A percentile compares a stretch with the other conserved stretches of the same genome.
Evolutionary conservation across 2,329 filamentous ascomycete genomes (phyloP).

Genomic region (Trichoderma sp.): DNA sequence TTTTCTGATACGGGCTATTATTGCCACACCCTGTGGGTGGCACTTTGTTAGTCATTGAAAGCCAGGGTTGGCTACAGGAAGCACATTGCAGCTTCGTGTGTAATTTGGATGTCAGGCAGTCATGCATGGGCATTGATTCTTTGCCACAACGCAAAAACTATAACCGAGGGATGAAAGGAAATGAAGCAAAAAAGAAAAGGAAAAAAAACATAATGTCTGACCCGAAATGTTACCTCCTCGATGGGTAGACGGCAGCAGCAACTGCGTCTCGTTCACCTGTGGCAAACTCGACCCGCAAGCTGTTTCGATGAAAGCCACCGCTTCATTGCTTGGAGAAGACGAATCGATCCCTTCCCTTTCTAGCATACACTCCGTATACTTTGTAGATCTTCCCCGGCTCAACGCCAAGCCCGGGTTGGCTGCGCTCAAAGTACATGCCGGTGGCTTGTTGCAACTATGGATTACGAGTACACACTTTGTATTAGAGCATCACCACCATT

Average conservation of each 20-base stretch:
- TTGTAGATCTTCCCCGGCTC: conserved; percentile 1
- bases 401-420: not conserved
- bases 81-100: not conserved
- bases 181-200: not conserved
- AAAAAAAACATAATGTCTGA: not conserved
- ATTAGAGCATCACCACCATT: not conserved
- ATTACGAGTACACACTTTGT: not conserved
- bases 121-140: not conserved
- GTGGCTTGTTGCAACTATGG: not conserved
- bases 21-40: not conserved
- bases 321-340: not conserved
- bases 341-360: conserved; percentile 6
- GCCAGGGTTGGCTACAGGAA: not conserved
- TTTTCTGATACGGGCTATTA: not conserved
- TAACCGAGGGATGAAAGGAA: not conserved
- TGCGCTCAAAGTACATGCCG: not conserved
- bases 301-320: not conserved
- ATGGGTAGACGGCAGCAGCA: not conserved
- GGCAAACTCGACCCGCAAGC: not conserved
- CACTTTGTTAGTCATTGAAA: not conserved
- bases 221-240: not conserved
- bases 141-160: not conserved
- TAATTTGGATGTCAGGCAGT: not conserved
- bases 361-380: too few relatives aligned
- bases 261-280: not conserved